Percentiles rank a stretch among this genome's conserved stretches.
These are phyloP conservation scores for Rhizopogon rudus DNA, from an alignment of 768 basidiomycete species.

Conservation along the genomic window DNA sequence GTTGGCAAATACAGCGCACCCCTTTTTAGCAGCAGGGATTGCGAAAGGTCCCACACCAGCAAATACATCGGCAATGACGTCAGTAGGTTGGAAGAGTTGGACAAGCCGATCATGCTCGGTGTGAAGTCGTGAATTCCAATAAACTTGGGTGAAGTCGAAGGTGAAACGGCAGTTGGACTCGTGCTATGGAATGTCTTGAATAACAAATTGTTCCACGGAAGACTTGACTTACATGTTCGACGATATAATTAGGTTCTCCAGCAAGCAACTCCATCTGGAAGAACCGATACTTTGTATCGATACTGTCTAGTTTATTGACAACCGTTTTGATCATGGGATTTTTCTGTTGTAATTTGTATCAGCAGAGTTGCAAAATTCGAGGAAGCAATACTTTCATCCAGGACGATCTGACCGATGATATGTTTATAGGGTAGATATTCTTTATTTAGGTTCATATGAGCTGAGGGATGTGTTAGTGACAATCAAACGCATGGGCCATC, in stretches of 20 bases:
- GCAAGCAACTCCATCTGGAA: slow-evolving; percentile 97
- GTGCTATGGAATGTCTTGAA: slow-evolving; percentile 38
- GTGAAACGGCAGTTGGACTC: slow-evolving; percentile 85
- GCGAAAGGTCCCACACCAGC: slow-evolving; percentile 98
- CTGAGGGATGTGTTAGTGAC: slow-evolving; percentile 33
- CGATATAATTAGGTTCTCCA: slow-evolving; percentile 81
- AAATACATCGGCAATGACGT: slow-evolving; percentile 89
- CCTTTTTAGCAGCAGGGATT: slow-evolving; percentile 88
- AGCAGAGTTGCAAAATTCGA: slow-evolving; percentile 1
- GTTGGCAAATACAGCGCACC: slow-evolving; percentile 86
- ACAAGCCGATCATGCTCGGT: slow-evolving; percentile 90
- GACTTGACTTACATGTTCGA: slow-evolving; percentile 62
- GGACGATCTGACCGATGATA: slow-evolving; percentile 85
- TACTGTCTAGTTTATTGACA: slow-evolving; percentile 90
- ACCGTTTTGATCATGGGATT: slow-evolving; percentile 79
- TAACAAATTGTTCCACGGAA: slow-evolving; percentile 1
- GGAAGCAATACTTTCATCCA: slow-evolving; percentile 60
- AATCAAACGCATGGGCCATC: neutral
- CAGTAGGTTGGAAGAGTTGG: slow-evolving; percentile 60
- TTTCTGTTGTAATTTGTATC: slow-evolving; percentile 54
- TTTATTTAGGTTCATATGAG: slow-evolving; percentile 86
- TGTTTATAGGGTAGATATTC: slow-evolving; percentile 91
- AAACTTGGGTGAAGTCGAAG: slow-evolving; percentile 93
- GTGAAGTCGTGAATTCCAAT: slow-evolving; percentile 96
- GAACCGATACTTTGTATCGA: slow-evolving; percentile 82